Evolutionary conservation across 2,329 filamentous ascomycete species (phyloP).

Genomic region (Orbilia quercus): DNA sequence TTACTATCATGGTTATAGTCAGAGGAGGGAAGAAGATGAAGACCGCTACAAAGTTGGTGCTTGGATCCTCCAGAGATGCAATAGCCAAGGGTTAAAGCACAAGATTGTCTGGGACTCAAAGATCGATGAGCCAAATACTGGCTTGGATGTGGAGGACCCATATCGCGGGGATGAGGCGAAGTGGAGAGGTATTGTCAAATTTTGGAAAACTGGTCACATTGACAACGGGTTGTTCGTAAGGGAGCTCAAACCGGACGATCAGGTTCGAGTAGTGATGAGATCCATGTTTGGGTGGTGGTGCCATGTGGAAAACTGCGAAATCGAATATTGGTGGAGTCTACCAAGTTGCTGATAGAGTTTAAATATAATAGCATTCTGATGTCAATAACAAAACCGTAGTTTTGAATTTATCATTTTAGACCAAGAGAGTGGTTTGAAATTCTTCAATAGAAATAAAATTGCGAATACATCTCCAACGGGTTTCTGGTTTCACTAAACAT

Average conservation of each 20-base stretch:
- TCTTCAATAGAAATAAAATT: too few species aligned
- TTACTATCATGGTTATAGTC: constrained; percentile 21
- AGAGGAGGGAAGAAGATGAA: constrained; percentile 15
- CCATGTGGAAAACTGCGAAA: constrained; percentile 18
- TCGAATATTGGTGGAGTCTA: constrained; percentile 22
- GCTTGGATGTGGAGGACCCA: too few species aligned
- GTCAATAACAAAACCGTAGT: too few species aligned
- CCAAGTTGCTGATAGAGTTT: too few species aligned
- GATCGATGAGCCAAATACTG: constrained; percentile 1
- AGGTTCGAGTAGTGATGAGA: constrained; percentile 45
- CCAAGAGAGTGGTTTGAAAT: too few species aligned
- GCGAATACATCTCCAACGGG: too few species aligned
- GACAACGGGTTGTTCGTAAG: constrained; percentile 30
- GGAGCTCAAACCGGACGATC: constrained; percentile 19
- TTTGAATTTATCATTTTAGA: too few species aligned
- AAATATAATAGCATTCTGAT: too few species aligned
- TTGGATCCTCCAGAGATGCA: constrained; percentile 22
- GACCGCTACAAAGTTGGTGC: constrained; percentile 17
- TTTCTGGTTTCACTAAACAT: too few species aligned
- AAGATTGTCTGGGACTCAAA: constrained; percentile 20
- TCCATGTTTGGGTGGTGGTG: constrained; percentile 20
- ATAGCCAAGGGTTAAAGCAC: not conserved
- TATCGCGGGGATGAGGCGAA: not conserved
- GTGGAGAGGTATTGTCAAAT: constrained; percentile 16
- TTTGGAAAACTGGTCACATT: constrained; percentile 15